phyloP scores from a whole-genome alignment of 345 rosid species.

The Hibiscus tridactylites region DNA sequence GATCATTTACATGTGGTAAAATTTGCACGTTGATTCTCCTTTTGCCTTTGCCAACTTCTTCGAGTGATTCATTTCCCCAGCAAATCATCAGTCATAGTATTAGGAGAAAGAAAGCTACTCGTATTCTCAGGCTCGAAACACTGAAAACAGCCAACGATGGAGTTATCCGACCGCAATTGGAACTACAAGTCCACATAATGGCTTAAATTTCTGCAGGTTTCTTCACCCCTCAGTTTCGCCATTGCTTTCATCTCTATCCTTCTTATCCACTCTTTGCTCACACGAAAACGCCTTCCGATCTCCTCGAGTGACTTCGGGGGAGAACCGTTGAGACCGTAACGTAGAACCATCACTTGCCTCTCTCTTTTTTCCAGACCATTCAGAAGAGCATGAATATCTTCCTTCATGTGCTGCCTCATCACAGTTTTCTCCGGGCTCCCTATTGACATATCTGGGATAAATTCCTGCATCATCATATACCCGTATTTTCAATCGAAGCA shows the following conservation, averaged over 20 bases:
- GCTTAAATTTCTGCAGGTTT: constrained; percentile 30
- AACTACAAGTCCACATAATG: constrained; percentile 25
- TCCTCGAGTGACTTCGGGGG: constrained; percentile 65
- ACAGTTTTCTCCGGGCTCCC: constrained; percentile 43
- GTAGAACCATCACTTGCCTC: constrained; percentile 51
- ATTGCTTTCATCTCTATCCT: constrained; percentile 59
- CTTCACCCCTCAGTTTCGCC: constrained; percentile 40
- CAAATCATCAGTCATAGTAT: background rate
- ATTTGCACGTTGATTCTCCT: background rate
- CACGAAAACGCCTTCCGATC: constrained; percentile 52
- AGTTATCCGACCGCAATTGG: background rate
- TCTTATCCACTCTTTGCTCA: constrained; percentile 88
- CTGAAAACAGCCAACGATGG: background rate
- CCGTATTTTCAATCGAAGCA: background rate
- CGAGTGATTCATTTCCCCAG: background rate
- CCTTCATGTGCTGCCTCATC: constrained; percentile 46
- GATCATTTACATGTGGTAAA: background rate
- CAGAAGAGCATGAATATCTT: constrained; percentile 41
- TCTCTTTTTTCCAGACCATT: constrained; percentile 56
- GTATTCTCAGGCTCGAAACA: background rate
- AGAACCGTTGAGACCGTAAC: constrained; percentile 49
- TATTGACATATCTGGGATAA: constrained; percentile 41
- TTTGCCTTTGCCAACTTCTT: background rate
- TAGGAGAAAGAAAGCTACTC: background rate
- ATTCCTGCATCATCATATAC: constrained; percentile 38